Base-by-base conservation (phyloP, 148 eudicot genomes). In the Chenopodium quinoa region DNA sequence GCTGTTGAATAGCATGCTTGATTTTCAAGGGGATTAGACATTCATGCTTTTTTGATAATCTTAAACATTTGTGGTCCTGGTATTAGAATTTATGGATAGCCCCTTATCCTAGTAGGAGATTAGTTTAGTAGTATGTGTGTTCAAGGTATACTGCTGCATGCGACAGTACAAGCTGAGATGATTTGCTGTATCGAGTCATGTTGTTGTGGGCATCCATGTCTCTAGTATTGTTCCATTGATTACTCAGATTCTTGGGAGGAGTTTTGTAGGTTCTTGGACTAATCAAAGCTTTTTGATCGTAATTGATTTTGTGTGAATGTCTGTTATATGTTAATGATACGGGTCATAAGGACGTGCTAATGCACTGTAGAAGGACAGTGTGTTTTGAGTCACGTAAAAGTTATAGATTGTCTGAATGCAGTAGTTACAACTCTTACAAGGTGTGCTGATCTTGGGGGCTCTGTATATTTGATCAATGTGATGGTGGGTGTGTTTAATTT, bases 51-150 rank as follows among this genome's bases (percentile, higher is more conserved):
- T 63, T 67, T 22, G 58, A 78, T 63, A 25, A 71, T 65, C 47
- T 16, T 19, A 10, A 71, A 58, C 10, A 23, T 70, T 63, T 77
- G 83, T 80, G 83, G 81, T 84, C 86, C 81, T 81, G 14, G 52
- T 82, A 67, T 72, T 19, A 72, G 40, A 72, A 52, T 77, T 71
- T 66, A 73, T 76, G 67, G 77, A 64, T 78, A 72, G 54, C 77
- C 78, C 56, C 75, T 80, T 76, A 80, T 84, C 81, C 40, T 77
- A 16, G 65, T 40, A 81, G 72, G 77, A 66, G 80, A 19, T 76
- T 77, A 76, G 23, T 72, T 75, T 72, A 63, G 68, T 76, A 48
- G 81, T 75, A 58, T 84, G 80, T 80, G 23, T 74, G 70, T 46
- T 27, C 68, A 56, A n/a, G 58, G 44, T 56, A 20, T 34, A 68